phyloP scores from a whole-genome alignment of 768 basidiomycete genomes.

The Boletus patriciae region DNA sequence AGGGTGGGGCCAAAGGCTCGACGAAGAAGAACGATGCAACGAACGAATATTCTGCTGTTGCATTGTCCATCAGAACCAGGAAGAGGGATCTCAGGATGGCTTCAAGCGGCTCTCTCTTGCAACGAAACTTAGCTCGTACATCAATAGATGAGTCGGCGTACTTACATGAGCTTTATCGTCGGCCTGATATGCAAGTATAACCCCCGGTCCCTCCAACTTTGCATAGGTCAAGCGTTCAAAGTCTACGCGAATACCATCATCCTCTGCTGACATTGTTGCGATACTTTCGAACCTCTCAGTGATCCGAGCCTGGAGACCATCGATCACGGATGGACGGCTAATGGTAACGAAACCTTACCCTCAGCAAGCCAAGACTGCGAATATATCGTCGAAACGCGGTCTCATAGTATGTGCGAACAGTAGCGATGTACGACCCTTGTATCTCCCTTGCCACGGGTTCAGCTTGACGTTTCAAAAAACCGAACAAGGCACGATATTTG shows the following conservation, averaged over 20 bases:
- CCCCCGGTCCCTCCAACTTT: slow-evolving; percentile 75
- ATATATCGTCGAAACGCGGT: slow-evolving; percentile 92
- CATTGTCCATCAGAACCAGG: slow-evolving; percentile 93
- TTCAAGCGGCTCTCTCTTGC: slow-evolving; percentile 80
- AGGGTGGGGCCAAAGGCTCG: slow-evolving; percentile 27
- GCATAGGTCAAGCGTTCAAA: slow-evolving; percentile 62
- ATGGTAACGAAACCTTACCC: slow-evolving; percentile 43
- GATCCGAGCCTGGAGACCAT: slow-evolving; percentile 53
- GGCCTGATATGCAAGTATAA: slow-evolving; percentile 83
- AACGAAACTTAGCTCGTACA: slow-evolving; percentile 13
- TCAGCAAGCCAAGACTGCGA: slow-evolving; percentile 75
- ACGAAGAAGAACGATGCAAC: slow-evolving; percentile 77
- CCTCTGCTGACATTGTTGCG: slow-evolving; percentile 44
- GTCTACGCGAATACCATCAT: slow-evolving; percentile 42
- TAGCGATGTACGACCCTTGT: slow-evolving; percentile 79
- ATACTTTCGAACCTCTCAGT: slow-evolving; percentile 71
- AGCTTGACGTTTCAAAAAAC: slow-evolving; percentile 83
- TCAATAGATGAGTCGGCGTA: slow-evolving; percentile 5
- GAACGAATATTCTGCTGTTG: slow-evolving; percentile 89
- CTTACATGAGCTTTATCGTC: slow-evolving; percentile 86
- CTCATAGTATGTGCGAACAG: slow-evolving; percentile 90
- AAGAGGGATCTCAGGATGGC: slow-evolving; percentile 81
- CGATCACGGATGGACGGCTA: not conserved
- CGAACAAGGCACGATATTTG: slow-evolving; percentile 79
- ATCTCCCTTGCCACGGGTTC: slow-evolving; percentile 81